Evolutionary conservation across 306 rosid species (phyloP).

Genomic region (Castanopsis chinensis): DNA sequence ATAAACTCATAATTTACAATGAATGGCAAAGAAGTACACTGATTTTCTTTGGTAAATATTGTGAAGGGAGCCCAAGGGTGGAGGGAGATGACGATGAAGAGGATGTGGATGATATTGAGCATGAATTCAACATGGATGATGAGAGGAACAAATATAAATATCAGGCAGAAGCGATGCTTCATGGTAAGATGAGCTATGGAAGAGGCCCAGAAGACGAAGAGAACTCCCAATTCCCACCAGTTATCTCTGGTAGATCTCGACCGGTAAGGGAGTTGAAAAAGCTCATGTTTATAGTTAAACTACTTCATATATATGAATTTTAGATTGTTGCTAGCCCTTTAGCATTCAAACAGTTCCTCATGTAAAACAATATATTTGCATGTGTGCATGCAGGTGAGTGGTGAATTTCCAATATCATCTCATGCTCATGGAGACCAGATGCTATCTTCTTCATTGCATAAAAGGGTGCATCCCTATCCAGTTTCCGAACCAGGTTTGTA

Average conservation of each 20-base stretch:
- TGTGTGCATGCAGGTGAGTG: slow-evolving; percentile 58
- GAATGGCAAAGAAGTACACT: neutral
- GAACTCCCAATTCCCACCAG: slow-evolving; percentile 49
- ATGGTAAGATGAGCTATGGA: slow-evolving; percentile 72
- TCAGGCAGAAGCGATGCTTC: slow-evolving; percentile 78
- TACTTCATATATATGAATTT: neutral
- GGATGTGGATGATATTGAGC: slow-evolving; percentile 89
- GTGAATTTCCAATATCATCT: slow-evolving; percentile 55
- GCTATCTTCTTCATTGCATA: slow-evolving; percentile 51
- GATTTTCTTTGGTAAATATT: neutral
- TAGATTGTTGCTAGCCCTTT: neutral
- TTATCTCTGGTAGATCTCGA: slow-evolving; percentile 36
- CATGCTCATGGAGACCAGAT: slow-evolving; percentile 47
- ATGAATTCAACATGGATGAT: slow-evolving; percentile 73
- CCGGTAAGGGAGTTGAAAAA: slow-evolving; percentile 22
- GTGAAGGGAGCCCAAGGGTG: slow-evolving; percentile 90
- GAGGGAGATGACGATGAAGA: slow-evolving; percentile 96
- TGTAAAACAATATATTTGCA: slow-evolving; percentile 3
- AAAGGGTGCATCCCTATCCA: slow-evolving; percentile 60
- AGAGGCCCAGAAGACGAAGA: slow-evolving; percentile 63
- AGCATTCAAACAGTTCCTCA: neutral
- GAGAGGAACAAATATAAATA: slow-evolving; percentile 54
- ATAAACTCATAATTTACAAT: neutral
- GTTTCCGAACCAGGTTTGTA: slow-evolving; percentile 48
- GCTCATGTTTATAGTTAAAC: neutral